Conservation (phyloP, 257 asterid species). For the Perilla frutescens region DNA sequence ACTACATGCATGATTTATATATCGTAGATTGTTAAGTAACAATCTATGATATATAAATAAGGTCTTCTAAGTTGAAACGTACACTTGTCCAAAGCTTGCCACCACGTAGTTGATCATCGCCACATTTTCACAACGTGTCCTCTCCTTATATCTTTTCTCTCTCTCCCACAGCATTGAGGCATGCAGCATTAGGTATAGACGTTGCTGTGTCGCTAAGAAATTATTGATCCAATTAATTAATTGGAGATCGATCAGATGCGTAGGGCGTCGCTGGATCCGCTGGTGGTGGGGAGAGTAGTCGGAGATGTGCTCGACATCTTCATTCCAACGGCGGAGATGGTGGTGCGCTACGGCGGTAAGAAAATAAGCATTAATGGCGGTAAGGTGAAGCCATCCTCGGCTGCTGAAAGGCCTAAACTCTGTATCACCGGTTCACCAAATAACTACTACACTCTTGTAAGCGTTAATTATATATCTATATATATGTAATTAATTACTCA, state of each 20-base stretch:
- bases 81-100: conserved; percentile 12
- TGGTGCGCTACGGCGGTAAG: conserved; percentile 40
- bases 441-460: conserved; percentile 55
- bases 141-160: conserved; percentile 1
- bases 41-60: too few relatives aligned
- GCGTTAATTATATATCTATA: not conserved
- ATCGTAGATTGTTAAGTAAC: too few relatives aligned
- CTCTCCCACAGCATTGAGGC: not conserved
- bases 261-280: conserved; percentile 50
- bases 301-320: conserved; percentile 64
- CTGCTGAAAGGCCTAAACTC: conserved; percentile 49
- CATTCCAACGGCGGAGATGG: conserved; percentile 52
- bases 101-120: conserved; percentile 23
- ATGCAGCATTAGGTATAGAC: too few relatives aligned
- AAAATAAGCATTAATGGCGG: conserved; percentile 39
- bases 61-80: too few relatives aligned
- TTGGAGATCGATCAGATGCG: conserved; percentile 22
- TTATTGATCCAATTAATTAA: too few relatives aligned
- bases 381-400: conserved; percentile 44
- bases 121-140: conserved; percentile 32
- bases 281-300: conserved; percentile 56
- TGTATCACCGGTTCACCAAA: conserved; percentile 38
- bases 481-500: too few relatives aligned
- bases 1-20: too few relatives aligned
- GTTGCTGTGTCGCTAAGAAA: too few relatives aligned